Base-by-base conservation (phyloP, 192 early-diverging fungal genomes). In the Coemansia sp. region DNA sequence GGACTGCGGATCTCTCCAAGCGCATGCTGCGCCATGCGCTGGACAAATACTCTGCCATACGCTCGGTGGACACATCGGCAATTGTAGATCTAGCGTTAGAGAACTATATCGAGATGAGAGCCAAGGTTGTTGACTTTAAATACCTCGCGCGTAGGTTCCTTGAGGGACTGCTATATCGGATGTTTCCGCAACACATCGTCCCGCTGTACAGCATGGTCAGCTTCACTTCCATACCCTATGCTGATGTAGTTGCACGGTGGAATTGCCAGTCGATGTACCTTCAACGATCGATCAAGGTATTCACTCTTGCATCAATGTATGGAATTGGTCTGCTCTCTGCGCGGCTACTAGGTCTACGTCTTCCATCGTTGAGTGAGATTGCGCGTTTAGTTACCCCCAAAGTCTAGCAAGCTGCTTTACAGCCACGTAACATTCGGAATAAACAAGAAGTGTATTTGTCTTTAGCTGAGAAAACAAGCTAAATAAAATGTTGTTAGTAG, bases 201-300 rank as follows among this genome's bases (percentile, higher is more conserved):
- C 96, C 96, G 48, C 83, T 98, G 6, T 98, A 98, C 64, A 93
- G 93, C 19, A 97, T 98, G 94, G 92, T 98, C 53, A 90, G 88
- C 54, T 98, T 98, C 68, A 87, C 92, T 14, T 87, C 88, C 14
- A 87, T 92, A 5, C 94, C 90, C 9, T 98, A 98, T 78, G 84
- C 90, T 1, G 83, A 92, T 10, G 88, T 87, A 5, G 69, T 76
- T 48, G 48, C 48, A 28, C 53, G 54, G 50, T 76, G 70, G 74
- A 62, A 82, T 19, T 63, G 64, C 14, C 80, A 82, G 51, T 62
- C 70, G 10, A 10, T 58, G 44, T 74, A 68, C 67, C 69, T 82
- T n/a, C 67, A 58, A 25, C 58, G 71, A n/a, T 47, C 68, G 16
- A 58, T 72, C 47, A 53, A 53, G 14, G 49, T 64, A 0, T 21